phyloP scores from a whole-genome alignment of 2,329 filamentous ascomycete species.

The Fusarium acutatum region DNA sequence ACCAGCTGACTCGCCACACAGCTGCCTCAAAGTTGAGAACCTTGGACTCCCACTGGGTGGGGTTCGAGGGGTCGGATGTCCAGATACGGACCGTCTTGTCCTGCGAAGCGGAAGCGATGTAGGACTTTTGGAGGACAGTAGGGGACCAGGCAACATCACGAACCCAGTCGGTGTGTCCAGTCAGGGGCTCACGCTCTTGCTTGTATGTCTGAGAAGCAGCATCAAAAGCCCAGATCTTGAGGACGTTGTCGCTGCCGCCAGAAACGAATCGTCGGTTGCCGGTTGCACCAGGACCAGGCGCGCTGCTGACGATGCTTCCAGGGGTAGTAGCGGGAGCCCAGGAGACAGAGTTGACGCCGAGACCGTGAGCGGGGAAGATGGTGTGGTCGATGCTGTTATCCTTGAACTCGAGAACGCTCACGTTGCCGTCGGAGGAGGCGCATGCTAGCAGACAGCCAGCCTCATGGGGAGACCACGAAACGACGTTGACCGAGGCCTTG shows the following conservation, averaged over 20 bases:
- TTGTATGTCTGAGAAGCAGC: conserved; percentile 67
- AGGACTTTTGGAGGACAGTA: conserved; percentile 92
- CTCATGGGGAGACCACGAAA: conserved; percentile 97
- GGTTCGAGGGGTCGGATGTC: conserved; percentile 74
- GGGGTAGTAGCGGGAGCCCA: conserved; percentile 91
- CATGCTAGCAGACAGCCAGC: conserved; percentile 93
- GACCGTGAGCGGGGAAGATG: conserved; percentile 89
- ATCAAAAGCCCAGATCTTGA: conserved; percentile 93
- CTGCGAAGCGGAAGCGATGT: conserved; percentile 94
- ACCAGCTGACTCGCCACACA: conserved; percentile 98
- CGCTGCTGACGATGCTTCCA: conserved; percentile 83
- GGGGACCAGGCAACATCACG: conserved; percentile 97
- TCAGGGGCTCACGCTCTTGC: conserved; percentile 70
- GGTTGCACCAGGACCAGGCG: conserved; percentile 64
- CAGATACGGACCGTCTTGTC: conserved; percentile 98
- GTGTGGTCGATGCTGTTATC: conserved; percentile 92
- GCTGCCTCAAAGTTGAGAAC: conserved; percentile 87
- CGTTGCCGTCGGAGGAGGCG: conserved; percentile 91
- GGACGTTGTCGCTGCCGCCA: conserved; percentile 89
- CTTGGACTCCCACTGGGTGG: conserved; percentile 84
- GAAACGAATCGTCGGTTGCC: conserved; percentile 88
- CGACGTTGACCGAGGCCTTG: conserved; percentile 95
- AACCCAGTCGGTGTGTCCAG: conserved; percentile 95
- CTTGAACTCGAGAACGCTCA: conserved; percentile 95
- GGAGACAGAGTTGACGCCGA: conserved; percentile 94